These are phyloP conservation scores for Anaeromyces robustus DNA, from an alignment of 192 early-diverging fungal species.

Conservation along the genomic window DNA sequence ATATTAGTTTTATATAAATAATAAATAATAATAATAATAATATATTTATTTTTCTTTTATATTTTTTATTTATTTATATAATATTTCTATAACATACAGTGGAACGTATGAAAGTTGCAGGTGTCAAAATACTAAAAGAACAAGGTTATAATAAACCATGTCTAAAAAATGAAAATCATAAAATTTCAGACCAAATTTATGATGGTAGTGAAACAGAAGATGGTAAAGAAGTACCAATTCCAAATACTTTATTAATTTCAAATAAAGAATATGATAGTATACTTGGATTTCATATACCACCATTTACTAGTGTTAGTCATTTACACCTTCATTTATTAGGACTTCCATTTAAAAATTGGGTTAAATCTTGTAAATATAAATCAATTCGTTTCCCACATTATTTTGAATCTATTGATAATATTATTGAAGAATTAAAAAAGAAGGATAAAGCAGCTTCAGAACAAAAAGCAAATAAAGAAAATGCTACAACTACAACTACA, in stretches of 20 bases:
- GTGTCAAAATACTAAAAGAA: neutral
- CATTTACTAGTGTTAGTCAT: slow-evolving; percentile 49
- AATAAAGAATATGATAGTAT: neutral
- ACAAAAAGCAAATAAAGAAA: neutral
- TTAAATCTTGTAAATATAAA: slow-evolving; percentile 14
- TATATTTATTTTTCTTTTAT: no score
- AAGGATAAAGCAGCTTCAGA: neutral
- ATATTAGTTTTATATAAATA: no score
- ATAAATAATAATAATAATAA: no score
- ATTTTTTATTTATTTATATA: no score
- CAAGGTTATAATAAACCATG: neutral
- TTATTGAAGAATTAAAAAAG: neutral
- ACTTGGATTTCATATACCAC: slow-evolving; percentile 57
- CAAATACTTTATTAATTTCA: neutral
- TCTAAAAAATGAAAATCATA: neutral
- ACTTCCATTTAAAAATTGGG: slow-evolving; percentile 23
- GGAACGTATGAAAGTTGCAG: neutral
- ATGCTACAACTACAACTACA: neutral
- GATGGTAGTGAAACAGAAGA: neutral
- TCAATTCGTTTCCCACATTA: neutral
- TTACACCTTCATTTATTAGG: slow-evolving; percentile 51
- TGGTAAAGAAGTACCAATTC: neutral
- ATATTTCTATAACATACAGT: neutral
- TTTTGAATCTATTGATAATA: neutral
- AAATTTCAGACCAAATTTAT: neutral